phyloP scores from a whole-genome alignment of 164 flowering plant species.

The Nymphaea thermarum region DNA sequence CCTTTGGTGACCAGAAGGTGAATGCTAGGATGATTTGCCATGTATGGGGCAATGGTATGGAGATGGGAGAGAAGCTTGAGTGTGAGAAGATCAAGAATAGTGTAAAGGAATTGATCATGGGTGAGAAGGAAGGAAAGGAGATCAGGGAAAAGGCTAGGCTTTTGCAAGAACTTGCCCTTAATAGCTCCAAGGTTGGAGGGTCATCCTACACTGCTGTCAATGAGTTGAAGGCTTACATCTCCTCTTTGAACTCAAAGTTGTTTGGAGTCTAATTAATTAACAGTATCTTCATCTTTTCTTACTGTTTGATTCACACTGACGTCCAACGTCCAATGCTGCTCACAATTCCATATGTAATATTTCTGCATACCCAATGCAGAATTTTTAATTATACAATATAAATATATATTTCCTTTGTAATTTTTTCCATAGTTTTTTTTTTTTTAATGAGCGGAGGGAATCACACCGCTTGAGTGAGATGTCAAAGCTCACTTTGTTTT shows the following conservation, averaged over 20 bases:
- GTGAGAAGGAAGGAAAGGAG: conserved; percentile 22
- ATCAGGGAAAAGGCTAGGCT: conserved; percentile 17
- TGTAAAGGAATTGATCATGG: conserved; percentile 22
- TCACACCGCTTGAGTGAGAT: no score
- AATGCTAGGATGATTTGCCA: conserved; percentile 30
- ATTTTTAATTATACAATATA: no score
- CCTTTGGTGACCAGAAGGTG: conserved; percentile 32
- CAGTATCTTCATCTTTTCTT: no score
- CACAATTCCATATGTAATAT: no score
- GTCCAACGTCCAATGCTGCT: no score
- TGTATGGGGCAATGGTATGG: conserved; percentile 35
- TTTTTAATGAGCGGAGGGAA: no score
- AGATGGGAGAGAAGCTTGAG: conserved; percentile 21
- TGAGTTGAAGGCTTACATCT: not conserved
- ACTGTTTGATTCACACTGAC: no score
- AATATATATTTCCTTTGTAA: no score
- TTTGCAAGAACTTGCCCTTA: conserved; percentile 19
- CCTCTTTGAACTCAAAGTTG: not conserved
- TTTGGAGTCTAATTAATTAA: no score
- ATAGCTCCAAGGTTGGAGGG: conserved; percentile 23
- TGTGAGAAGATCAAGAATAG: conserved; percentile 19
- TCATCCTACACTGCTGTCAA: conserved; percentile 19
- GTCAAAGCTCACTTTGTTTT: no score
- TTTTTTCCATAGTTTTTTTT: no score
- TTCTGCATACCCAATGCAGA: no score